Evolutionary conservation across 2,329 filamentous ascomycete genomes (phyloP), one percentile per base, ranked within the genome.

Genomic region (Pseudocercospora cruenta): DNA sequence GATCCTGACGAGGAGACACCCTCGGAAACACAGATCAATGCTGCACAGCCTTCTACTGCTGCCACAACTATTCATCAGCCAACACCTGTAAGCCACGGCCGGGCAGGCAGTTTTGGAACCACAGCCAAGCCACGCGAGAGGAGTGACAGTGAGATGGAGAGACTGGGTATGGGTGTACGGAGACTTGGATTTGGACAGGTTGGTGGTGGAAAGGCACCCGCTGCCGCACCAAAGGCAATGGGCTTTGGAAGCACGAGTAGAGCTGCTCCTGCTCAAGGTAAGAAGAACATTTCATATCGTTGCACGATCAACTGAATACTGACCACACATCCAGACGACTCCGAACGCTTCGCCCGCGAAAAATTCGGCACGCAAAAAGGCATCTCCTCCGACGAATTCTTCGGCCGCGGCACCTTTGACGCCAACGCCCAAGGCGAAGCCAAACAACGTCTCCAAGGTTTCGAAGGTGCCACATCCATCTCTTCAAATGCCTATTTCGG

Each of bases 401-500:
- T 99, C 77, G 93, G 94, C 75, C 94, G 95, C 78, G 92, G 93
- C 61, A 82, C 87, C 63, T 98, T 90, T 80, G 94, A 99, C 77
- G 89, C 94, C 43, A 85, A 85, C 63, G 88, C 90, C 8, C 91
- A 95, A 77, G 85, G 88, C 60, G 94, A 97, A 82, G 94, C 95
- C 73, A 96, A 96, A 83, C 85, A 86, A 24, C 88, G 95, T 47
- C 86, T 99, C 62, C 90, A 93, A 82, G 92, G 93, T 55, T 99
- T 99, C 76, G 94, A 98, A 80, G 93, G 95, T 53, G 94, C 95
- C 10, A 90, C 89, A 1, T 83, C 93, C 71, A 99, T 99, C 79
- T 97, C 94, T 6, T 96, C 92, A 65, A 99, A 98, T 79, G 93
- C 93, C 63, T 99, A 98, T 85, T 99, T 99, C 79, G 95, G 95